These are phyloP conservation scores for Aspergillus aculeatinus DNA, from an alignment of 2,329 filamentous ascomycete genomes.

Conservation along the genomic window DNA sequence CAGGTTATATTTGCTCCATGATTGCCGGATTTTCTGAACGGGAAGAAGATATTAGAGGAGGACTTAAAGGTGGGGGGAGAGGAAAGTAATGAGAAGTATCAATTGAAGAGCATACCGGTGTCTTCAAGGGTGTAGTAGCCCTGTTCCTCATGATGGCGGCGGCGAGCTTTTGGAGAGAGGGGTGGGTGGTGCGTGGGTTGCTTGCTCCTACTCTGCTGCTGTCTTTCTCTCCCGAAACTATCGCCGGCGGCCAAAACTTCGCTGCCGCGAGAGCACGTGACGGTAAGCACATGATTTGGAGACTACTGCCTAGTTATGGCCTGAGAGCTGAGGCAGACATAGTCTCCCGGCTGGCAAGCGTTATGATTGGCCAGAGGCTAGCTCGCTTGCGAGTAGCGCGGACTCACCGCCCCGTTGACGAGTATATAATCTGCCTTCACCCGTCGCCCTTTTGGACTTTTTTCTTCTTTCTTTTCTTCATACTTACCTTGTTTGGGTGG, in stretches of 20 bases:
- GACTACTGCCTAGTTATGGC: not conserved
- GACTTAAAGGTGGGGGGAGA: not conserved
- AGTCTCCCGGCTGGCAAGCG: not conserved
- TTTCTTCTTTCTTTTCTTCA: conserved; percentile 48
- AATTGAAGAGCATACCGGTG: conserved; percentile 31
- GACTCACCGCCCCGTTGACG: not conserved
- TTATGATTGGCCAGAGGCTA: conserved; percentile 12
- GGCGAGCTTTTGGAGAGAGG: conserved; percentile 10
- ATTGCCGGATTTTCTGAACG: conserved; percentile 81
- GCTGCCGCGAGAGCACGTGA: conserved; percentile 28
- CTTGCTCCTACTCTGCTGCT: conserved; percentile 12
- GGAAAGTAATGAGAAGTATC: not conserved
- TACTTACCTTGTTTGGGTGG: conserved; percentile 54
- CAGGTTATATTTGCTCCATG: conserved; percentile 97
- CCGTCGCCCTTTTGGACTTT: conserved; percentile 22
- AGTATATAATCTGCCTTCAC: conserved; percentile 32
- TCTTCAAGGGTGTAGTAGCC: conserved; percentile 43
- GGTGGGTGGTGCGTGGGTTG: conserved; percentile 8
- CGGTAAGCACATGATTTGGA: conserved; percentile 2
- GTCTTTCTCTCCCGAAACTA: conserved; percentile 8
- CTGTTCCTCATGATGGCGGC: conserved; percentile 46
- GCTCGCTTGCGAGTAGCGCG: conserved; percentile 36
- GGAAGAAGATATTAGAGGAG: conserved; percentile 9
- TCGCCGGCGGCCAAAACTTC: conserved; percentile 34
- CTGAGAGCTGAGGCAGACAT: conserved; percentile 15